Evolutionary conservation across 164 flowering plant genomes (phyloP).

Genomic region (Brasenia schreberi): DNA sequence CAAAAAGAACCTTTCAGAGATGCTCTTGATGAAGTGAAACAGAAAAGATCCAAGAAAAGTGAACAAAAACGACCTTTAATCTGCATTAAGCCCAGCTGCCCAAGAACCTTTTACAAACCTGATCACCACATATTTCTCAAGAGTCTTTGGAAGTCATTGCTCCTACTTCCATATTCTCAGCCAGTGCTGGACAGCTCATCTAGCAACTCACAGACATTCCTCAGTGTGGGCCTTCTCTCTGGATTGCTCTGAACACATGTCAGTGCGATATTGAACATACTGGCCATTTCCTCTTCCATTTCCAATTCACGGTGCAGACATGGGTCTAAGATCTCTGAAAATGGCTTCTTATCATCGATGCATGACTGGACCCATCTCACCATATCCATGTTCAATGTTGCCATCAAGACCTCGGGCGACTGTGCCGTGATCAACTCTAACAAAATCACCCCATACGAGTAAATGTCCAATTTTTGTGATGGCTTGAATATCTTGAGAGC

Average conservation of each 20-base stretch:
- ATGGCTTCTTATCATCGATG: conserved; percentile 82
- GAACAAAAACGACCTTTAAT: too few species aligned
- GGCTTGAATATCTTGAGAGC: conserved; percentile 63
- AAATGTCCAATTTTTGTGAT: conserved; percentile 95
- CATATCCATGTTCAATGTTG: conserved; percentile 63
- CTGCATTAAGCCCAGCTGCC: too few species aligned
- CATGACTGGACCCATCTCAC: conserved; percentile 77
- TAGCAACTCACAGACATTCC: conserved; percentile 49
- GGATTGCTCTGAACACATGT: conserved; percentile 70
- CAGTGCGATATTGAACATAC: conserved; percentile 69
- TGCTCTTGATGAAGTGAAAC: too few species aligned
- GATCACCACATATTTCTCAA: not conserved
- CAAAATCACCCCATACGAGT: conserved; percentile 80
- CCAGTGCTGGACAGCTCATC: conserved; percentile 13
- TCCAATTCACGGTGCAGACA: conserved; percentile 48
- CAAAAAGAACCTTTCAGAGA: too few species aligned
- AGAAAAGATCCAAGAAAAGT: too few species aligned
- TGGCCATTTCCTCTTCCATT: conserved; percentile 70
- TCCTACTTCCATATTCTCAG: not conserved
- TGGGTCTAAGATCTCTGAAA: conserved; percentile 66
- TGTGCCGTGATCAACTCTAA: conserved; percentile 80
- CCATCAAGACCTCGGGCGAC: conserved; percentile 48
- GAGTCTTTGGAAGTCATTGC: not conserved
- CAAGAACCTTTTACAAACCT: too few species aligned
- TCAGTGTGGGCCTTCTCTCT: conserved; percentile 80